These are phyloP conservation scores for Phylloporus sp. DNA, from an alignment of 768 basidiomycete species.

Conservation along the genomic window DNA sequence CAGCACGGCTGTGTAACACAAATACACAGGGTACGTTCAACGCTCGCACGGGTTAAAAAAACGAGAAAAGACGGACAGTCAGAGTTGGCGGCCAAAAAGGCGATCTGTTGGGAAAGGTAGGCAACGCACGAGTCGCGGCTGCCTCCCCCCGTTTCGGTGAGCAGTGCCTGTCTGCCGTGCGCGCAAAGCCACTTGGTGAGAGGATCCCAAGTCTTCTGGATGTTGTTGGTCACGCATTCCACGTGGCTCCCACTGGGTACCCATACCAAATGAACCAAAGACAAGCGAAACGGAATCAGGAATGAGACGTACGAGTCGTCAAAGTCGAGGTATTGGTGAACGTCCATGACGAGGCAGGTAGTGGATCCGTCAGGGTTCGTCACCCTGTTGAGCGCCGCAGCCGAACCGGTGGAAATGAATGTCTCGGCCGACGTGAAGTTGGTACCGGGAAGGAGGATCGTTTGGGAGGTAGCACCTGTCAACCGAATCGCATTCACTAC, in stretches of 20 bases:
- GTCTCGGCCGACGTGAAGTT: slow-evolving; percentile 50
- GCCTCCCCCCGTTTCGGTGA: slow-evolving; percentile 62
- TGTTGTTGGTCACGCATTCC: slow-evolving; percentile 53
- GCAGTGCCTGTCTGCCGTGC: slow-evolving; percentile 49
- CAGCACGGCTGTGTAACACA: slow-evolving; percentile 36
- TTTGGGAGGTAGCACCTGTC: slow-evolving; percentile 45
- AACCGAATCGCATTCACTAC: slow-evolving; percentile 58
- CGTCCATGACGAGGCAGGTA: slow-evolving; percentile 51
- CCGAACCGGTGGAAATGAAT: slow-evolving; percentile 49
- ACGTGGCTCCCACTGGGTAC: slow-evolving; percentile 36
- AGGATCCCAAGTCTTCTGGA: slow-evolving; percentile 40
- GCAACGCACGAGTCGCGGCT: slow-evolving; percentile 44
- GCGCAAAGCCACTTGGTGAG: slow-evolving; percentile 45
- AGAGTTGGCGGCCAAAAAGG: slow-evolving; percentile 42
- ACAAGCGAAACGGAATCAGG: background rate
- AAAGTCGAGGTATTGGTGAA: slow-evolving; percentile 57
- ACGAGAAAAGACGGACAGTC: slow-evolving; percentile 36
- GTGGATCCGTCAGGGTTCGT: slow-evolving; percentile 42
- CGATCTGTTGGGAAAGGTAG: slow-evolving; percentile 43
- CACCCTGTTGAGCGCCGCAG: slow-evolving; percentile 41
- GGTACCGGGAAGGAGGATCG: slow-evolving; percentile 52
- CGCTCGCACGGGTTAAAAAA: no score
- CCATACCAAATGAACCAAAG: background rate
- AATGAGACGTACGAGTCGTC: slow-evolving; percentile 41
- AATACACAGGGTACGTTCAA: slow-evolving; percentile 1